Evolutionary conservation across 192 early-diverging fungal species (phyloP).

Genomic region (Diversispora epigaea): DNA sequence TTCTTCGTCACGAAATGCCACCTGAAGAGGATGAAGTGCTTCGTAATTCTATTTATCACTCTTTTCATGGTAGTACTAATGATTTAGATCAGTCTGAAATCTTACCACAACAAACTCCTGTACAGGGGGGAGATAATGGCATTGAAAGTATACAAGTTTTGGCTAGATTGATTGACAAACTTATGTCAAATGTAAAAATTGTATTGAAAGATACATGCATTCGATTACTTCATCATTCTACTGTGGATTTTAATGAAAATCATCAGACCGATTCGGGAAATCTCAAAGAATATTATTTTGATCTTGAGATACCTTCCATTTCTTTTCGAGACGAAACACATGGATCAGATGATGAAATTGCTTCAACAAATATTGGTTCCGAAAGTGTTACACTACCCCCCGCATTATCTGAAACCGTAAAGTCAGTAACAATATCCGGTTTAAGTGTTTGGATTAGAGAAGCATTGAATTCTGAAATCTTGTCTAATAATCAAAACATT

Average conservation of each 20-base stretch:
- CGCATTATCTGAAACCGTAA: slow-evolving; percentile 46
- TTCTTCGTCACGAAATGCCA: slow-evolving; percentile 66
- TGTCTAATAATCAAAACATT: neutral
- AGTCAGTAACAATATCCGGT: slow-evolving; percentile 49
- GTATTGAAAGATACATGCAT: slow-evolving; percentile 57
- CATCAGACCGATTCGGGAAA: neutral
- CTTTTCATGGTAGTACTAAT: slow-evolving; percentile 42
- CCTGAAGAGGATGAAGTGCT: slow-evolving; percentile 65
- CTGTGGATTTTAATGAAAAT: slow-evolving; percentile 30
- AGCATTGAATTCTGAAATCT: neutral
- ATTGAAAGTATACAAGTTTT: slow-evolving; percentile 73
- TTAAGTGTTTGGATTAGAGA: slow-evolving; percentile 51
- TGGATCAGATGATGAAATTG: slow-evolving; percentile 42
- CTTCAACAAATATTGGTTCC: slow-evolving; percentile 4
- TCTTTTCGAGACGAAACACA: slow-evolving; percentile 61
- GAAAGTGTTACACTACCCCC: slow-evolving; percentile 44
- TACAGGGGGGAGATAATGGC: slow-evolving; percentile 18
- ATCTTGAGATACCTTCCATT: slow-evolving; percentile 50
- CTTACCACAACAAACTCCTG: slow-evolving; percentile 11
- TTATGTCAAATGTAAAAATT: slow-evolving; percentile 78
- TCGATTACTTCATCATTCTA: slow-evolving; percentile 51
- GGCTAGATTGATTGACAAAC: slow-evolving; percentile 79
- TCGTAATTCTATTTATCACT: slow-evolving; percentile 53
- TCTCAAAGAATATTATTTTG: slow-evolving; percentile 49
- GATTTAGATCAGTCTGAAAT: slow-evolving; percentile 18